Evolutionary conservation across 2,329 filamentous ascomycete species (phyloP), one percentile per base, ranked within the genome.

Genomic region (Pseudocercospora vitis): DNA sequence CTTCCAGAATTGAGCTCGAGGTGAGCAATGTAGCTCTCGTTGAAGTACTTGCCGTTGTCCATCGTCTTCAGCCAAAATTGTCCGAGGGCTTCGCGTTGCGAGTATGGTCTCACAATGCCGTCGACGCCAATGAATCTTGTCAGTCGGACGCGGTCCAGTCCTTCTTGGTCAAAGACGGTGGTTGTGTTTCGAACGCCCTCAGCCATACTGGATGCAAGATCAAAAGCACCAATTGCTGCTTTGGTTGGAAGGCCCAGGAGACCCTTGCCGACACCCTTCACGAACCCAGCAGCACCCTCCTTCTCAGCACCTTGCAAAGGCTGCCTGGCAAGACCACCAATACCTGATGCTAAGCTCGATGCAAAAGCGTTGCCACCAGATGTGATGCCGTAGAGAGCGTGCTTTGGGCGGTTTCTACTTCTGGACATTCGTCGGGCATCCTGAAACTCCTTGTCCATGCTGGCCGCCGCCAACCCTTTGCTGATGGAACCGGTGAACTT

Each of bases 31-130:
- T 99, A 99, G 69, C 90, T 83, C 73, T 99, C 94, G 74, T 95
- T 87, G 81, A 99, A 99, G 78, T 92, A 97, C 71, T 91, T 94
- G 57, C 94, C 94, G 61, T 96, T 94, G 73, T 99, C 94, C 8
- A 95, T 85, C 55, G 96, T 95, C 79, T 99, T 99, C 60, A 99
- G 85, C 95, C 94, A 99, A 77, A 90, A 96, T 71, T 99, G 94
- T 0, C 94, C 94, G 2, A 99, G 84, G 0, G 94, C 91, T 77
- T 99, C 94, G 42, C 94, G 89, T 69, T 95, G 89, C 52, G 86
- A 91, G 77, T 96, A 99, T 0, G 94, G 91, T 2, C 92, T 87
- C 28, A 99, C 91, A 56, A 99, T 89, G 33, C 94, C 94, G 70
- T 99, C 92, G 35, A 86, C 83, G 12, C 90, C 89, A 56, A 99